These are phyloP conservation scores for Mycena floridula DNA, from an alignment of 768 basidiomycete species.

Conservation along the genomic window DNA sequence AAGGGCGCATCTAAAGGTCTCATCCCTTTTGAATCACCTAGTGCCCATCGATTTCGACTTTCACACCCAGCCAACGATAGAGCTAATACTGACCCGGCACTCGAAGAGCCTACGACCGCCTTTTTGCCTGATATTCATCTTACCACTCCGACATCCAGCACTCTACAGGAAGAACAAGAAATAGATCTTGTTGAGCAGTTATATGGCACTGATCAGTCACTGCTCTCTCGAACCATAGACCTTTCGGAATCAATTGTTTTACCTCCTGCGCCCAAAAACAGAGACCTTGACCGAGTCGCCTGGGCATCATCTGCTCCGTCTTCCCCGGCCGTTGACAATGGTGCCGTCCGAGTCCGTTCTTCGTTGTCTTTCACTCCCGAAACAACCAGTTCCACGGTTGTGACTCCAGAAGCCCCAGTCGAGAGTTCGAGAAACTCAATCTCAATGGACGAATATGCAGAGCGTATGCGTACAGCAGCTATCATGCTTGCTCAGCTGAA, in stretches of 20 bases:
- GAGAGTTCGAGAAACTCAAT: conserved; percentile 23
- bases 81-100: conserved; percentile 14
- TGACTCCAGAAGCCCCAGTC: background rate
- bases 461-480: conserved; percentile 96
- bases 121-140: conserved; percentile 14
- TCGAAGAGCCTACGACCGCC: conserved; percentile 10
- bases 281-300: conserved; percentile 77
- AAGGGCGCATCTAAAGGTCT: conserved; percentile 55
- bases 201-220: conserved; percentile 72
- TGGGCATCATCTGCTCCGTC: conserved; percentile 64
- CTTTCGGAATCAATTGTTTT: conserved; percentile 81
- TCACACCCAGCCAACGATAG: conserved; percentile 22
- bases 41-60: conserved; percentile 11
- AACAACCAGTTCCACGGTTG: background rate
- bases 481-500: conserved; percentile 98
- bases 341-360: conserved; percentile 12
- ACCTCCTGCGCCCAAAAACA: conserved; percentile 80
- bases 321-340: conserved; percentile 15
- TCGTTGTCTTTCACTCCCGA: conserved; percentile 6
- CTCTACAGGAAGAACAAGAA: conserved; percentile 65
- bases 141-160: conserved; percentile 15
- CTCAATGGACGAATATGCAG: conserved; percentile 95
- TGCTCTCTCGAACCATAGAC: conserved; percentile 67
- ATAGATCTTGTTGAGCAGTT: conserved; percentile 96
- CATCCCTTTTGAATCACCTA: conserved; percentile 31